Evolutionary conservation across 2,329 filamentous ascomycete genomes (phyloP), one percentile per base, ranked within the genome.

Genomic region (Alternaria tenuissima): DNA sequence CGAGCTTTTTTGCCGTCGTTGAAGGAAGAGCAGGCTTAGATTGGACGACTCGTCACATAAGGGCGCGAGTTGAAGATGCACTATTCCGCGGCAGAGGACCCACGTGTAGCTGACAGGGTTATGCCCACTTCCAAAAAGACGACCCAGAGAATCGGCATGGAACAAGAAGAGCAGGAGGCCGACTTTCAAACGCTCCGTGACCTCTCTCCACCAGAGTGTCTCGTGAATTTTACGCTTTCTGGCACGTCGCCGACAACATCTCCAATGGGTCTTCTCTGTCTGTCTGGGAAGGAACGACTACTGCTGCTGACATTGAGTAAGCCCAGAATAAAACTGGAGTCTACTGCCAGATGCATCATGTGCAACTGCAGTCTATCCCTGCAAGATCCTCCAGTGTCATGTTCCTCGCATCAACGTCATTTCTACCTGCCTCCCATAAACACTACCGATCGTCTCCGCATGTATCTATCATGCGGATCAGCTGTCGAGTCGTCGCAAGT

Each of bases 71-170:
- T 53, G 52, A 55, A 52, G 34, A 52, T 55, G 52, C 59, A 55
- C 38, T 30, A 52, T 53, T 66, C 63, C 63, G 48, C 59, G 39
- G 48, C 54, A 57, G 52, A 44, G 62, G 61, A 56, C 65, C 63
- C 65, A 68, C 65, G 65, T 68, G 65, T 56, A 26, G 52, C 42
- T 51, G 52, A 41, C 62, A 58, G 63, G 61, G 61, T 58, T 32
- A 56, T 52, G 57, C 61, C 57, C 62, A 58, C 51, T 42, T 20
- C 36, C 22, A 24, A 14, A 22, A 12, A 57, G 55, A 60, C 64
- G 47, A 46, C 47, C 61, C 54, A 62, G 51, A 61, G 53, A 65
- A 61, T 53, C 55, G 49, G 57, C 57, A 26, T 54, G 57, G 59
- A 63, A 65, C 65, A 58, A 51, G 43, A 55, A 61, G 46, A 55